Evolutionary conservation across 1,139 yeast species (phyloP).

Genomic region (Nakaseomyces delphensis): DNA sequence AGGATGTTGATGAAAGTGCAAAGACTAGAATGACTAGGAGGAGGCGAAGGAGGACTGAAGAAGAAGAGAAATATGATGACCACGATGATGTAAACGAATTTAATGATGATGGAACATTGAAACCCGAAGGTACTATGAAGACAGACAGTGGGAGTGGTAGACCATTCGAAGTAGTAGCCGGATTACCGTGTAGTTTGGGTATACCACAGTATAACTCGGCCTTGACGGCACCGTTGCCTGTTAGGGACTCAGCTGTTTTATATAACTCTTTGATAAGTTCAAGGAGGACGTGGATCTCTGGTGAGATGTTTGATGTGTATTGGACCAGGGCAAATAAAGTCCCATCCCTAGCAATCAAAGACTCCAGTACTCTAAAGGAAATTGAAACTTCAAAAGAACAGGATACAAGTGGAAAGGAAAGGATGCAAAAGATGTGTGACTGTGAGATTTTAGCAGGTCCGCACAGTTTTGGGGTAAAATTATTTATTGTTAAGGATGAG

Average conservation of each 20-base stretch:
- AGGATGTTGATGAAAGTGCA: neutral
- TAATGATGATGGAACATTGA: conserved; percentile 12
- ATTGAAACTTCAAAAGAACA: conserved; percentile 32
- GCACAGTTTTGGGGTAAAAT: conserved; percentile 64
- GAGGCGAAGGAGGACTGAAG: conserved; percentile 3
- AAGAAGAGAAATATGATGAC: conserved; percentile 5
- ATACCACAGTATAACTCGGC: conserved; percentile 48
- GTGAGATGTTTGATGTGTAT: conserved; percentile 67
- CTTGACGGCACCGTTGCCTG: conserved; percentile 56
- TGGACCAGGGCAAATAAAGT: conserved; percentile 50
- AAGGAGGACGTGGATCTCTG: conserved; percentile 60
- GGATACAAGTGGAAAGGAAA: conserved; percentile 51
- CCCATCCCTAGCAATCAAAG: conserved; percentile 4
- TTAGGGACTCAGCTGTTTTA: conserved; percentile 64
- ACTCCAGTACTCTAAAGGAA: conserved; percentile 1
- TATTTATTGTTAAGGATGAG: conserved; percentile 78
- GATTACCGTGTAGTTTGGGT: conserved; percentile 60
- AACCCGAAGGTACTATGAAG: neutral
- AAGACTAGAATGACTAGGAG: neutral
- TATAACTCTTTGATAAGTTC: conserved; percentile 70
- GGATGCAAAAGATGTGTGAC: conserved; percentile 83
- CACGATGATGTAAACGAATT: conserved; percentile 10
- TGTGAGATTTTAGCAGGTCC: conserved; percentile 70
- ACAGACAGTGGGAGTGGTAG: conserved; percentile 10
- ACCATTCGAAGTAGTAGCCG: conserved; percentile 46